Evolutionary conservation across 495 filamentous ascomycete species (phyloP), one percentile per base, ranked within the genome.

Genomic region (Podospora pseudopauciseta): DNA sequence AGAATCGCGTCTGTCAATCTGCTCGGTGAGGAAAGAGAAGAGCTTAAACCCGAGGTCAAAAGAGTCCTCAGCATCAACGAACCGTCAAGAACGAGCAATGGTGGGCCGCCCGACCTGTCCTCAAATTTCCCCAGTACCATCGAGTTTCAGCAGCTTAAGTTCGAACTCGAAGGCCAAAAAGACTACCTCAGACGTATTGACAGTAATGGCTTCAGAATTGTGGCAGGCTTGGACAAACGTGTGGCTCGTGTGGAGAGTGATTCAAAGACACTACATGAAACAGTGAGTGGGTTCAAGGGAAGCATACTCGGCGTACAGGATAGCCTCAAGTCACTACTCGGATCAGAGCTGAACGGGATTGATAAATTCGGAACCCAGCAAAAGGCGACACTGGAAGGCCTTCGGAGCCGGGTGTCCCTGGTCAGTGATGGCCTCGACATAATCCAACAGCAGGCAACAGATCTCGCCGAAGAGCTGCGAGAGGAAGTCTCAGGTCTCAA

Each of bases 181-280:
- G 74, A 75, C 60, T 73, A 78, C 39, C 73, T 77, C 57, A 70
- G 78, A 54, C 70, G 73, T 23, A 72, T 82, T 19, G 72, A 77
- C 65, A 73, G 61, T 53, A 74, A 74, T 19, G 77, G 77, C 9
- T 72, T 70, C 65, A 76, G 74, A 11, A 72, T 78, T 15, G 72
- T 78, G 26, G 73, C 76, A 3, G 73, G 72, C 1, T 71, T 82
- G 28, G 73, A 80, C 27, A 75, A 65, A 13, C 59, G 74, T 19
- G 70, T 77, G 18, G 62, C 58, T 19, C 70, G 68, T 6, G 9
- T 49, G 7, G 39, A 49, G 9, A 49, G 4, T 49, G 39, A 49
- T 11, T 5, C 13, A 3, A 49, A 49, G 39, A 49, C 39, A 16
- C 15, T 49, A 18, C 7, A 16, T 18, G 7, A 0, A 9, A 49